Evolutionary conservation across 139 green algal genomes (phyloP).

Genomic region (Pleodorina starrii): DNA sequence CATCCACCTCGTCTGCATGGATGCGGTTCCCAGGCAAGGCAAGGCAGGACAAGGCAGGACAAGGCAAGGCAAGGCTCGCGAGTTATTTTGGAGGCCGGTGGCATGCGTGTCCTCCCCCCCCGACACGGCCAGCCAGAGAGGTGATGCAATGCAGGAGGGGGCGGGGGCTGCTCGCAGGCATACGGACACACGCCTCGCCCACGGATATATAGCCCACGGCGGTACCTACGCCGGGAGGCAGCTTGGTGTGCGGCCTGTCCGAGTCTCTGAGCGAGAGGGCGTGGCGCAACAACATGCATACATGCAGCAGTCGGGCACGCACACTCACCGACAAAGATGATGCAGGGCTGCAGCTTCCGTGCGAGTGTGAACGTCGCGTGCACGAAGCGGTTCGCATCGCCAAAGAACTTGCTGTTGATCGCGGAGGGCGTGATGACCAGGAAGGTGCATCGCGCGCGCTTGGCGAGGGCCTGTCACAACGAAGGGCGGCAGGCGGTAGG

Average conservation of each 20-base stretch:
- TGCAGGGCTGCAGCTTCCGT: conserved; percentile 20
- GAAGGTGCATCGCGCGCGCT: background rate
- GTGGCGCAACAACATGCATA: background rate
- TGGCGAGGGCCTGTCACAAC: background rate
- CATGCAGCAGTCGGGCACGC: background rate
- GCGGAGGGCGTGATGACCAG: background rate
- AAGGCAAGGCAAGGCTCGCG: background rate
- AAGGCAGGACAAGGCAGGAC: background rate
- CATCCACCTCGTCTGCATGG: conserved; percentile 14
- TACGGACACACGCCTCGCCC: background rate
- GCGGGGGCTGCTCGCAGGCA: no score
- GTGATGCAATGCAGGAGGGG: no score
- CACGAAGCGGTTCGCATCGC: background rate
- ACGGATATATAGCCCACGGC: no score
- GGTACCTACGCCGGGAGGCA: no score
- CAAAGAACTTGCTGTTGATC: background rate
- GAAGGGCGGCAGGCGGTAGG: background rate
- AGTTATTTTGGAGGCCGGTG: background rate
- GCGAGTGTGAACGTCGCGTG: background rate
- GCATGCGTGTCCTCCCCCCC: no score
- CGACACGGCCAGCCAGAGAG: no score
- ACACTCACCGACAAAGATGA: conserved; percentile 3
- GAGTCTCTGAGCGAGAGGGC: no score
- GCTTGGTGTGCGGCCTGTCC: no score
- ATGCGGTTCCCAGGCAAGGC: background rate